Evolutionary conservation across 768 basidiomycete species (phyloP).

Genomic region (Neoboletus magnificus): DNA sequence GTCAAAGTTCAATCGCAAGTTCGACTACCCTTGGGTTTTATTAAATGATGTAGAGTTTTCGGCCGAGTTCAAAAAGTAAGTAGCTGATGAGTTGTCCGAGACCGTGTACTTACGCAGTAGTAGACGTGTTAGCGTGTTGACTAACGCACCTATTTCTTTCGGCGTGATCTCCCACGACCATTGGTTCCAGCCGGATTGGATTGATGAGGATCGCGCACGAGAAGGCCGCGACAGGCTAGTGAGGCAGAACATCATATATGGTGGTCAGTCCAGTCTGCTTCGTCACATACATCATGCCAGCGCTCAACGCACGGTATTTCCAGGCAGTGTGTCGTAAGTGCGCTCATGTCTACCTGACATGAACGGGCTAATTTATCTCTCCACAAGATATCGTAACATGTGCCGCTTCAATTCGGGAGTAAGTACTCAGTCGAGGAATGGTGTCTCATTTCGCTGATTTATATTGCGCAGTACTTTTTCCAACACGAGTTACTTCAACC

Average conservation of each 20-base stretch:
- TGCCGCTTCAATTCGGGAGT: slow-evolving; percentile 73
- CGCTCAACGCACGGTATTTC: slow-evolving; percentile 6
- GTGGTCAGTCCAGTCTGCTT: slow-evolving; percentile 34
- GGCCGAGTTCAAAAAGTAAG: slow-evolving; percentile 48
- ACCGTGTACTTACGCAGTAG: slow-evolving; percentile 20
- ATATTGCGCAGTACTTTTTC: slow-evolving; percentile 47
- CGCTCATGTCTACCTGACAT: background rate
- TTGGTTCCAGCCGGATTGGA: slow-evolving; percentile 72
- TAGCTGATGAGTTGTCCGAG: too few relatives aligned
- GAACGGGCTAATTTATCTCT: background rate
- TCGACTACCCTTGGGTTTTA: slow-evolving; percentile 60
- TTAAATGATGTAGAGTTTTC: slow-evolving; percentile 60
- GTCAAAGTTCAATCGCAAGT: slow-evolving; percentile 54
- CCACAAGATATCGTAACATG: slow-evolving; percentile 65
- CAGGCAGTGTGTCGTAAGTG: slow-evolving; percentile 45
- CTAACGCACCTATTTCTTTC: slow-evolving; percentile 44
- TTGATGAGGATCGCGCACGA: slow-evolving; percentile 63
- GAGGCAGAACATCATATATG: slow-evolving; percentile 46
- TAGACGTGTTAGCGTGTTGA: slow-evolving; percentile 37
- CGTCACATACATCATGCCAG: background rate
- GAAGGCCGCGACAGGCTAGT: slow-evolving; percentile 52
- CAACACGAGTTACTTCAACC: slow-evolving; percentile 48
- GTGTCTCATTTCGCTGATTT: slow-evolving; percentile 3
- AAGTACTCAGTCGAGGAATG: slow-evolving; percentile 16
- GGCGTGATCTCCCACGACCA: slow-evolving; percentile 57